phyloP scores from a whole-genome alignment of 495 filamentous ascomycete species.

The Tuber microsphaerosporum region DNA sequence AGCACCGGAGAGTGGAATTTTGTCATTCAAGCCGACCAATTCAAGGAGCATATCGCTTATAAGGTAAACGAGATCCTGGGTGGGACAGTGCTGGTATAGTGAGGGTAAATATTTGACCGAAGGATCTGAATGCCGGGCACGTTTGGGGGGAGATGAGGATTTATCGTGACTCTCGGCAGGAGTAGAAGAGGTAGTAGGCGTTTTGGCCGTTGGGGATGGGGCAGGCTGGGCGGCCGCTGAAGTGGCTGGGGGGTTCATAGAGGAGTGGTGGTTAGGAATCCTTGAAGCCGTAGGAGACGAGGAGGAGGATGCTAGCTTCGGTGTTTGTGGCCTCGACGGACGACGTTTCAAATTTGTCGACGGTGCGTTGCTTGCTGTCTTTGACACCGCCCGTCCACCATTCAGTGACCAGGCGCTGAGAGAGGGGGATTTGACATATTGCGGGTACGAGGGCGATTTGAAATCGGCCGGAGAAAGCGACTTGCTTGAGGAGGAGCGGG shows the following conservation, averaged over 20 bases:
- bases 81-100: slow-evolving; percentile 68
- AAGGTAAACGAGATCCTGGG: slow-evolving; percentile 76
- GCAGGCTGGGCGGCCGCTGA: slow-evolving; percentile 25
- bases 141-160: slow-evolving; percentile 49
- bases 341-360: slow-evolving; percentile 26
- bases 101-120: slow-evolving; percentile 63
- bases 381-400: slow-evolving; percentile 19
- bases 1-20: slow-evolving; percentile 72
- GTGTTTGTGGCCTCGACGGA: slow-evolving; percentile 36
- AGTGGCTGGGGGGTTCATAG: slow-evolving; percentile 29
- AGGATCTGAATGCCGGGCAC: slow-evolving; percentile 50
- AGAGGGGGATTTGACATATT: slow-evolving; percentile 34
- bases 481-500: slow-evolving; percentile 30
- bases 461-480: slow-evolving; percentile 35
- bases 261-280: slow-evolving; percentile 23
- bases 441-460: slow-evolving; percentile 33
- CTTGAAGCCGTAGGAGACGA: slow-evolving; percentile 25
- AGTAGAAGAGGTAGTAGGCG: slow-evolving; percentile 45
- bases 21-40: slow-evolving; percentile 85
- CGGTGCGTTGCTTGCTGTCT: slow-evolving; percentile 26
- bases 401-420: slow-evolving; percentile 28
- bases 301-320: slow-evolving; percentile 30
- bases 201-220: slow-evolving; percentile 35
- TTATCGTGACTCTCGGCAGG: slow-evolving; percentile 23
- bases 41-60: slow-evolving; percentile 95